phyloP scores from a whole-genome alignment of 192 early-diverging fungal species.

The Cladochytrium replicatum region DNA sequence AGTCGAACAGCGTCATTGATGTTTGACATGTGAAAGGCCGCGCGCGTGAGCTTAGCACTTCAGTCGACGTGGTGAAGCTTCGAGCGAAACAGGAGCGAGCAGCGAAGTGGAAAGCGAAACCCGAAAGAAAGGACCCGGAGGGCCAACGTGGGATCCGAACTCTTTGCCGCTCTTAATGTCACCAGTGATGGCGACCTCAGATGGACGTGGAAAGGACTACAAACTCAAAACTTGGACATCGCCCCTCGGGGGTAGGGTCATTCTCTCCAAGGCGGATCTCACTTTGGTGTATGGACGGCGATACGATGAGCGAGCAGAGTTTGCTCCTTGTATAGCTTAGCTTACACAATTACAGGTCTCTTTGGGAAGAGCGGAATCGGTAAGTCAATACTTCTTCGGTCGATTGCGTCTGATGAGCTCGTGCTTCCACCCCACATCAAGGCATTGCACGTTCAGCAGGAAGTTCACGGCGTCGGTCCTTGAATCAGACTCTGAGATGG shows the following conservation, averaged over 20 bases:
- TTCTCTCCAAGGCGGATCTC: constrained; percentile 76
- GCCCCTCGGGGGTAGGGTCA: constrained; percentile 91
- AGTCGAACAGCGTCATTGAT: too few species aligned
- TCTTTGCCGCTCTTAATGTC: constrained; percentile 59
- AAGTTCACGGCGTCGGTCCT: constrained; percentile 82
- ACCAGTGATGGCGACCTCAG: constrained; percentile 70
- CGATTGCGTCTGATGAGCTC: constrained; percentile 76
- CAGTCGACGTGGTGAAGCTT: too few species aligned
- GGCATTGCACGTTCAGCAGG: constrained; percentile 96
- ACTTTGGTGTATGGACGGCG: constrained; percentile 79
- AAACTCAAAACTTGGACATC: constrained; percentile 97
- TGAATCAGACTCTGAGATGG: constrained; percentile 85
- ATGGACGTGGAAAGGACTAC: constrained; percentile 86
- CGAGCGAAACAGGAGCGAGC: too few species aligned
- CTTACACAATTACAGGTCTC: too few species aligned
- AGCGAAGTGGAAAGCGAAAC: too few species aligned
- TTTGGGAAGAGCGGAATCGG: constrained; percentile 90
- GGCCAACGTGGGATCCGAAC: constrained; percentile 51
- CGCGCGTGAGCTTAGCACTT: too few species aligned
- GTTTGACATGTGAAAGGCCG: too few species aligned
- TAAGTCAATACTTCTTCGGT: constrained; percentile 73
- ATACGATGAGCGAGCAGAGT: too few species aligned
- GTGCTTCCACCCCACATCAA: constrained; percentile 81
- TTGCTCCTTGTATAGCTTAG: too few species aligned
- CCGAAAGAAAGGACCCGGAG: too few species aligned